Evolutionary conservation across 768 basidiomycete genomes (phyloP).

Genomic region (Chalciporus piperatus): DNA sequence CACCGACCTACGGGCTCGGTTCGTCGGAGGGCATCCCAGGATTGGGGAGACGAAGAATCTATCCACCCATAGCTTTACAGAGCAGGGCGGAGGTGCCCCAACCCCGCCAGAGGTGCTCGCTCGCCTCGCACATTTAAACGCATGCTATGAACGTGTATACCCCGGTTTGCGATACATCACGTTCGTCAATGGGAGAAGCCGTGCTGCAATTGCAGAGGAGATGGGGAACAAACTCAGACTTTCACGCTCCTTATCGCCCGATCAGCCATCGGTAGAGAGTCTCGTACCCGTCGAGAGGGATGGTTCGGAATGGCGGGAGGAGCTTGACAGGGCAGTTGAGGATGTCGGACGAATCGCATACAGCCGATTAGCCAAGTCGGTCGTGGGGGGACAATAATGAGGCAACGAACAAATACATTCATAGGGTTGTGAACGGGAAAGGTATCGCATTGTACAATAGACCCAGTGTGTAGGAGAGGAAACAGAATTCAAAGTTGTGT

Average conservation of each 20-base stretch:
- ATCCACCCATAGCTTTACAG: conserved; percentile 71
- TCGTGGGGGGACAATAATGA: conserved; percentile 2
- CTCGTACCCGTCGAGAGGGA: conserved; percentile 38
- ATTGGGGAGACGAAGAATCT: conserved; percentile 82
- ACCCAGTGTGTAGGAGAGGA: neutral
- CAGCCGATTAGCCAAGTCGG: conserved; percentile 48
- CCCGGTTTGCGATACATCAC: conserved; percentile 85
- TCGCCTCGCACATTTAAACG: conserved; percentile 73
- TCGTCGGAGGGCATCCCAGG: conserved; percentile 83
- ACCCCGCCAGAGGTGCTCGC: conserved; percentile 74
- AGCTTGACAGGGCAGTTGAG: conserved; percentile 67
- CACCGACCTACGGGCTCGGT: conserved; percentile 47
- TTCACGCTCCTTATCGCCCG: conserved; percentile 46
- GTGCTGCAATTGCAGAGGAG: conserved; percentile 70
- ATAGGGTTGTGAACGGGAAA: neutral
- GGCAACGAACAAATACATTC: neutral
- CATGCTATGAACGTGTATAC: conserved; percentile 69
- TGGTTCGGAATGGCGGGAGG: conserved; percentile 55
- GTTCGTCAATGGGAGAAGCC: conserved; percentile 83
- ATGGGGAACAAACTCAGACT: conserved; percentile 68
- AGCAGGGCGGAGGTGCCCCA: conserved; percentile 60
- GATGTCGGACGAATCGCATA: conserved; percentile 79
- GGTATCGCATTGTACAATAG: conserved; percentile 19
- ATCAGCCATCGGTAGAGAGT: conserved; percentile 32
- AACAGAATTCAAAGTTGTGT: conserved; percentile 8